Percentiles rank a stretch among this genome's conserved stretches.
Conservation (phyloP, 2,329 filamentous ascomycete species). For the Orbilia blumenaviensis region DNA sequence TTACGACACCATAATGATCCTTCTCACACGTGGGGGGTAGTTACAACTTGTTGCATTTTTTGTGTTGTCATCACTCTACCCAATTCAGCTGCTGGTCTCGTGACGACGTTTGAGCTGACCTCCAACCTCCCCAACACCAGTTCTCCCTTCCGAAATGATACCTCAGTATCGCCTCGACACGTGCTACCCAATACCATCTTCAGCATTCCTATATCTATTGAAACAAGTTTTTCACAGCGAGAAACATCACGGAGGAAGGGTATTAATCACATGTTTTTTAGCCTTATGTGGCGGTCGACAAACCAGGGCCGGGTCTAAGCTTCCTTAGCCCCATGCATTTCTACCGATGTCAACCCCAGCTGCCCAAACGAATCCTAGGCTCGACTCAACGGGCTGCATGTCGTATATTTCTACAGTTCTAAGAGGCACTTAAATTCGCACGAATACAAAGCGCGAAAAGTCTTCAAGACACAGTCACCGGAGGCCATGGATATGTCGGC, state of each 20-base stretch:
- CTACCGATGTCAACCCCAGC: conserved; percentile 1
- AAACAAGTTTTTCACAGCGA: neutral
- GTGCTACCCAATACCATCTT: neutral
- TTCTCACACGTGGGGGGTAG: neutral
- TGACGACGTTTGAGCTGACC: conserved; percentile 2
- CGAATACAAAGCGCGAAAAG: conserved; percentile 19
- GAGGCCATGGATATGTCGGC: conserved; percentile 35
- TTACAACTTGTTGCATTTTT: conserved; percentile 28
- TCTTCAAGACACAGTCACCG: neutral
- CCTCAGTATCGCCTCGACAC: conserved; percentile 2
- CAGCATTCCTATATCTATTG: neutral
- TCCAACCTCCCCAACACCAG: neutral
- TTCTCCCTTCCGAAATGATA: neutral
- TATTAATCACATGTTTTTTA: neutral
- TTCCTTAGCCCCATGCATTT: conserved; percentile 40
- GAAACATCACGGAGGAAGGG: neutral
- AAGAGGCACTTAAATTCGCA: neutral
- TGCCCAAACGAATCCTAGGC: neutral
- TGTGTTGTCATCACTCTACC: conserved; percentile 14
- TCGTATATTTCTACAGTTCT: neutral
- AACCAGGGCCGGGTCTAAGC: conserved; percentile 29
- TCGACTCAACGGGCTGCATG: conserved; percentile 2
- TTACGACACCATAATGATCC: neutral
- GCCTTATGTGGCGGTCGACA: neutral
- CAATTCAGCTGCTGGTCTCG: conserved; percentile 10